Evolutionary conservation across 352 stramenopile genomes (phyloP).

Genomic region (Peronospora farinosa): DNA sequence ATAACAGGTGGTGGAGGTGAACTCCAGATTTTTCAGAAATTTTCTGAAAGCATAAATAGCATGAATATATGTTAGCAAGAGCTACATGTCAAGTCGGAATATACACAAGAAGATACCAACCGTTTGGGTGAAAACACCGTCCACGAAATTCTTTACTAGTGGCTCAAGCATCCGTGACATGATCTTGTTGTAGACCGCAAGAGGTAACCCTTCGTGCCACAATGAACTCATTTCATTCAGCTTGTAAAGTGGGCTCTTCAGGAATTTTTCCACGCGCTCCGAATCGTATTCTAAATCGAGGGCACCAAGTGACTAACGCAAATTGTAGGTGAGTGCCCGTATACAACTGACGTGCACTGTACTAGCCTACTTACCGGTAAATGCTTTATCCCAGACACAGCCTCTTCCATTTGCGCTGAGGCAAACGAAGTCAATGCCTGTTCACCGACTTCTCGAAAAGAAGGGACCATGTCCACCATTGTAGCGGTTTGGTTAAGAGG

Average conservation of each 20-base stretch:
- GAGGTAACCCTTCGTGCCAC: conserved; percentile 61
- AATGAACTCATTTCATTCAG: conserved; percentile 46
- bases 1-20: conserved; percentile 44
- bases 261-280: conserved; percentile 42
- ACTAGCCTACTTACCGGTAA: conserved; percentile 37
- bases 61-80: conserved; percentile 8
- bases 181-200: conserved; percentile 48
- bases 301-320: conserved; percentile 32
- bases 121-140: conserved; percentile 41
- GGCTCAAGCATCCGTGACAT: conserved; percentile 49
- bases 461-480: conserved; percentile 78
- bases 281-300: conserved; percentile 35
- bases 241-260: conserved; percentile 61
- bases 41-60: conserved; percentile 28
- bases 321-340: conserved; percentile 6
- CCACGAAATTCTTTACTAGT: conserved; percentile 49
- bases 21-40: conserved; percentile 36
- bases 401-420: conserved; percentile 36
- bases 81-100: not conserved
- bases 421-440: conserved; percentile 43
- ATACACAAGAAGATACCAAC: conserved; percentile 18
- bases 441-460: conserved; percentile 56
- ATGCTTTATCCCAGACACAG: conserved; percentile 29
- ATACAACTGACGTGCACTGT: not conserved
- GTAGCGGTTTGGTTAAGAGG: conserved; percentile 55